Evolutionary conservation across 257 asterid genomes (phyloP), one percentile per base, ranked within the genome.

Genomic region (Solanum lycopersicoides): DNA sequence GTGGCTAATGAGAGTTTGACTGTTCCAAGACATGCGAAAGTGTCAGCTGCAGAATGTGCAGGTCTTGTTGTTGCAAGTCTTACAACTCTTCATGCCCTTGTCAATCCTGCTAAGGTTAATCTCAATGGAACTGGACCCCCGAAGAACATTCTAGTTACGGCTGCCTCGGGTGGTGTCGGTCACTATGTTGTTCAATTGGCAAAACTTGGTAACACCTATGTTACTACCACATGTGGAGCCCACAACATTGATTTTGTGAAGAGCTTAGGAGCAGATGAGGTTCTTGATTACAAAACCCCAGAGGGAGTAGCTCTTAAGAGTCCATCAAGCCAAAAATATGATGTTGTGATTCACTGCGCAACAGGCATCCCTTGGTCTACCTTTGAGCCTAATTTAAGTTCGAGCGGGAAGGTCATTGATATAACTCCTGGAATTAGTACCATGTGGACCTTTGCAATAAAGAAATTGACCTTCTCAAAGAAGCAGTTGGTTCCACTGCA

Each of bases 151-250:
- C 95, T 95, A n/a, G 68, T 94, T 23, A 94, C 96, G 0, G 96
- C 95, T 4, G 96, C 97, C 20, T 94, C 97, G 0, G 98, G 98
- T 14, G 98, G 98, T 2, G 98, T 95, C 0, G 98, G 99, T 41
- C 98, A 91, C 3, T 96, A 93, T 82, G 94, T 93, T 2, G 98
- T 93, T 47, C 97, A 92, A 88, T 88, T 96, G 32, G 96, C 96
- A 11, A 95, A 96, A 89, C 92, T 95, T 16, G 95, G 96, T 3
- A 93, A 92, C 87, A 47, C 91, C 14, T 93, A 94, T 13, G 96
- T 96, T 21, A 96, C 98, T 0, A 96, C 95, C 65, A 95, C 98
- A 2, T 96, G 98, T 74, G 98, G 98, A 7, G 94, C 96, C 35
- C 95, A 96, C 4, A 95, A 96, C 89, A 8, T 93, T 7, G 95